These are phyloP conservation scores for Rugonectria rugulosa DNA, from an alignment of 2,329 filamentous ascomycete genomes.

Conservation along the genomic window DNA sequence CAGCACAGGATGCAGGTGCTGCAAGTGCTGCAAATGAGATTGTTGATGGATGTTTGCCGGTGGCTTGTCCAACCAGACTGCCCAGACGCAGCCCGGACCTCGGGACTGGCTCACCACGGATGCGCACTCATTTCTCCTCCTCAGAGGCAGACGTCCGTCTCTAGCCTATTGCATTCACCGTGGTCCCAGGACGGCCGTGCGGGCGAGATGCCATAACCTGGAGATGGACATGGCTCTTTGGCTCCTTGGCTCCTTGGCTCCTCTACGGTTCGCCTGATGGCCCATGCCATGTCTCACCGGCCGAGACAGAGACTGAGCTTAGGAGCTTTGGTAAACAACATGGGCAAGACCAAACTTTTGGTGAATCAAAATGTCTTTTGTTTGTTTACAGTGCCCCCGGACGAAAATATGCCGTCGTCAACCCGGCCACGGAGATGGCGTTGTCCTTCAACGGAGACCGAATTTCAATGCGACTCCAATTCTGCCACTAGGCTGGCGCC, in stretches of 20 bases:
- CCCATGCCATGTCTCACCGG: slow-evolving; percentile 36
- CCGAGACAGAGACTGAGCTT: slow-evolving; percentile 20
- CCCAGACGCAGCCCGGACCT: slow-evolving; percentile 18
- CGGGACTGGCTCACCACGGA: slow-evolving; percentile 27
- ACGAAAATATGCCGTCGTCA: slow-evolving; percentile 22
- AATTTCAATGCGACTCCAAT: slow-evolving; percentile 24
- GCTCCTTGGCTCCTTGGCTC: no score
- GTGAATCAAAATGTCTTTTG: slow-evolving; percentile 28
- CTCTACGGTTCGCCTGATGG: slow-evolving; percentile 28
- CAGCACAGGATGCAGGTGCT: slow-evolving; percentile 35
- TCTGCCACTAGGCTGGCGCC: slow-evolving; percentile 15
- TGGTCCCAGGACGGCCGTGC: slow-evolving; percentile 21
- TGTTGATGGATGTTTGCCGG: slow-evolving; percentile 35
- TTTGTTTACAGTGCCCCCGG: slow-evolving; percentile 34
- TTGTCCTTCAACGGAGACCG: slow-evolving; percentile 6
- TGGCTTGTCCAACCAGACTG: slow-evolving; percentile 21
- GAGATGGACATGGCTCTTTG: slow-evolving; percentile 8
- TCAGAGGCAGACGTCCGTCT: slow-evolving; percentile 5
- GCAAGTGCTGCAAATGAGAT: slow-evolving; percentile 39
- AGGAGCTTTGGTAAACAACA: slow-evolving; percentile 23
- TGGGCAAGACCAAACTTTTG: slow-evolving; percentile 16
- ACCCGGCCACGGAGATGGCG: slow-evolving; percentile 21
- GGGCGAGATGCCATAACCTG: slow-evolving; percentile 20
- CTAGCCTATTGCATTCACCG: slow-evolving; percentile 8
- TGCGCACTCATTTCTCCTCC: slow-evolving; percentile 34